A percentile compares a stretch with the other conserved stretches of the same genome.
Conservation (phyloP, 805 yeast genomes). For the Wickerhamiella australiensis region DNA sequence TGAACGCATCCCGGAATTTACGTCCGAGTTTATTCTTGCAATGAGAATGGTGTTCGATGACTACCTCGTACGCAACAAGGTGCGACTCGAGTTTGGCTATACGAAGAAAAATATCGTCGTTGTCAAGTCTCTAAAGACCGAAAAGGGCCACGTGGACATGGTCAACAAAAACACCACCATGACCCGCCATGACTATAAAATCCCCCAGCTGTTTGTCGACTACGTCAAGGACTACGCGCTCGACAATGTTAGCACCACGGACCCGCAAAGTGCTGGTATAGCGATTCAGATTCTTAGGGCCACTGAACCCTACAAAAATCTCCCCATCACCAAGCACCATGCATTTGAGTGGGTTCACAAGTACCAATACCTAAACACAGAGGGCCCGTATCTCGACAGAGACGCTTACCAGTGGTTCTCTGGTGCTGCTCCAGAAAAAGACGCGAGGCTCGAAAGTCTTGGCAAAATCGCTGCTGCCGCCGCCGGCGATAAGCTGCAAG, state of each 20-base stretch:
- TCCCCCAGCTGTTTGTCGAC: neutral
- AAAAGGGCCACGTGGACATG: neutral
- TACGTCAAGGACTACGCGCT: slow-evolving; percentile 19
- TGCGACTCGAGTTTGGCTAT: slow-evolving; percentile 5
- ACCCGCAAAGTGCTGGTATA: slow-evolving; percentile 10
- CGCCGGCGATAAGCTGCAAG: slow-evolving; percentile 7
- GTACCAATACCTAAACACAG: neutral
- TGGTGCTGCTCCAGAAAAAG: neutral
- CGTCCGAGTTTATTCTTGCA: slow-evolving; percentile 16
- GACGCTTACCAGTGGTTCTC: slow-evolving; percentile 6
- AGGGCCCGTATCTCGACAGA: slow-evolving; percentile 11
- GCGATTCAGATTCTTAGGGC: slow-evolving; percentile 12
- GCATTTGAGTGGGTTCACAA: slow-evolving; percentile 1
- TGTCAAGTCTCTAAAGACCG: neutral
- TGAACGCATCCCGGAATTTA: neutral
- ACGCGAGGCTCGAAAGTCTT: too few relatives aligned
- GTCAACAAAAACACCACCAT: neutral
- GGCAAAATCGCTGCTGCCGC: too few relatives aligned
- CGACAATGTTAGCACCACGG: slow-evolving; percentile 14
- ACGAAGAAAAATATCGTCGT: neutral
- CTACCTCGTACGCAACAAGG: slow-evolving; percentile 13
- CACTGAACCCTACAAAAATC: neutral
- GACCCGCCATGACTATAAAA: neutral
- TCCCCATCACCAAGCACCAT: neutral
- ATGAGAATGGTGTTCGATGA: slow-evolving; percentile 18